phyloP scores from a whole-genome alignment of 1,284 basidiomycete genomes.

The Cystobasidiaceae sp. region DNA sequence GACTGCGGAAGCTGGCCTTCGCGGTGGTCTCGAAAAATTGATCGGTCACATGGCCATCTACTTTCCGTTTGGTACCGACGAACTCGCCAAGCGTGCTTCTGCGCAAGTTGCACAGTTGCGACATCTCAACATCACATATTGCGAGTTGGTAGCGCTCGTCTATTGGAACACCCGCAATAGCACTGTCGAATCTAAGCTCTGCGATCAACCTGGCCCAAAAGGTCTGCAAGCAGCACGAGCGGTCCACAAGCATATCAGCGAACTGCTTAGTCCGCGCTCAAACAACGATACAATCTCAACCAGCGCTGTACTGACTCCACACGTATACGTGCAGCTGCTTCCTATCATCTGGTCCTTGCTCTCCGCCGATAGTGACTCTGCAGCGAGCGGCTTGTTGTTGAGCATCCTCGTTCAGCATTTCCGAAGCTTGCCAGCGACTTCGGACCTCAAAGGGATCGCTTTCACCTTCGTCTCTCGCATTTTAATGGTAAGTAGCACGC shows the following conservation, averaged over 20 bases:
- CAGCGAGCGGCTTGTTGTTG: background rate
- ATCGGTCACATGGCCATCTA: constrained; percentile 69
- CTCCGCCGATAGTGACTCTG: background rate
- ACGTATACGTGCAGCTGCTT: constrained; percentile 64
- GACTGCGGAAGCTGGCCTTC: constrained; percentile 31
- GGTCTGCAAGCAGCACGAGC: no score
- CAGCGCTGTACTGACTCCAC: constrained; percentile 43
- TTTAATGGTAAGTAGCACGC: constrained; percentile 55
- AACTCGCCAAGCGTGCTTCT: constrained; percentile 51
- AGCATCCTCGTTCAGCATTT: constrained; percentile 16
- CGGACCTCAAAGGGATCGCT: constrained; percentile 23
- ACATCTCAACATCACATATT: constrained; percentile 66
- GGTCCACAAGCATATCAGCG: no score
- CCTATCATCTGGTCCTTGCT: constrained; percentile 80
- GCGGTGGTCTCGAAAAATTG: constrained; percentile 53
- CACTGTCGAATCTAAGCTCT: constrained; percentile 2
- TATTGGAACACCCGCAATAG: constrained; percentile 51
- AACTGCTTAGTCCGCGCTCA: constrained; percentile 32
- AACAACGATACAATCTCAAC: background rate
- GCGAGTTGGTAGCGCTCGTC: constrained; percentile 65
- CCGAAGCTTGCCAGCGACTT: background rate
- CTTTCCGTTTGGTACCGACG: constrained; percentile 64
- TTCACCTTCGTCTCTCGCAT: constrained; percentile 45
- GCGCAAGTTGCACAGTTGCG: constrained; percentile 53
- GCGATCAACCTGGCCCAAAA: no score